phyloP scores from a whole-genome alignment of 2,329 filamentous ascomycete species.

The Escovopsis sp. region DNA sequence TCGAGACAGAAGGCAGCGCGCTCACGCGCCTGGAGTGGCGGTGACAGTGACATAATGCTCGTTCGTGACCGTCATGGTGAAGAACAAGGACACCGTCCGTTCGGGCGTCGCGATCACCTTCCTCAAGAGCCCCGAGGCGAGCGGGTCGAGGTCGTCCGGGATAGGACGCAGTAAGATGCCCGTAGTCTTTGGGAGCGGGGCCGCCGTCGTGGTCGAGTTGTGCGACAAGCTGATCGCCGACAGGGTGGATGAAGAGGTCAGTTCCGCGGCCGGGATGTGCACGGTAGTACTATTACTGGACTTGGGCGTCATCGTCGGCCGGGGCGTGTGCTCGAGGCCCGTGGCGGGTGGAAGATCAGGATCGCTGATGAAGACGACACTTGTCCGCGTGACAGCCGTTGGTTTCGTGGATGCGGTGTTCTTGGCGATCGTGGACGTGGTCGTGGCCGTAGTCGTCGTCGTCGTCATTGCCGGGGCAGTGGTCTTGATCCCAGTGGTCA shows the following conservation, averaged over 20 bases:
- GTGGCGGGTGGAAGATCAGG: constrained; percentile 7
- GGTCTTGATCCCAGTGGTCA: constrained; percentile 3
- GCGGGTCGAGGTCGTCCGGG: constrained; percentile 8
- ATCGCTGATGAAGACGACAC: constrained; percentile 16
- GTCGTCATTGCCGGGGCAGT: constrained; percentile 8
- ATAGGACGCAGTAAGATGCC: constrained; percentile 16
- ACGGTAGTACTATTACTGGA: constrained; percentile 10
- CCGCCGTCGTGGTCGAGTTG: not conserved
- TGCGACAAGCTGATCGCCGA: not conserved
- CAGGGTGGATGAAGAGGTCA: not conserved
- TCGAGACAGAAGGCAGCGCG: no score
- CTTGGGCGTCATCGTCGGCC: no score
- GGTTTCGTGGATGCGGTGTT: constrained; percentile 7
- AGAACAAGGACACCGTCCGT: constrained; percentile 21
- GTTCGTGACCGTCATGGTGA: constrained; percentile 23
- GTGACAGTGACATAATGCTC: constrained; percentile 20
- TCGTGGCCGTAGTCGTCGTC: not conserved
- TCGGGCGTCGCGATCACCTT: constrained; percentile 14
- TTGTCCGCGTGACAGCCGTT: constrained; percentile 15
- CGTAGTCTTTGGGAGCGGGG: constrained; percentile 7
- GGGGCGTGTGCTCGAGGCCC: not conserved
- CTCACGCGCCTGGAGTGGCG: not conserved
- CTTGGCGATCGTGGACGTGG: constrained; percentile 1
- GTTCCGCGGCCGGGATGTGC: constrained; percentile 6
- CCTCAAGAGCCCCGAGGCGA: constrained; percentile 5